Conservation (phyloP, 176 grass and related monocot genomes). For the Puccinellia tenuiflora region DNA sequence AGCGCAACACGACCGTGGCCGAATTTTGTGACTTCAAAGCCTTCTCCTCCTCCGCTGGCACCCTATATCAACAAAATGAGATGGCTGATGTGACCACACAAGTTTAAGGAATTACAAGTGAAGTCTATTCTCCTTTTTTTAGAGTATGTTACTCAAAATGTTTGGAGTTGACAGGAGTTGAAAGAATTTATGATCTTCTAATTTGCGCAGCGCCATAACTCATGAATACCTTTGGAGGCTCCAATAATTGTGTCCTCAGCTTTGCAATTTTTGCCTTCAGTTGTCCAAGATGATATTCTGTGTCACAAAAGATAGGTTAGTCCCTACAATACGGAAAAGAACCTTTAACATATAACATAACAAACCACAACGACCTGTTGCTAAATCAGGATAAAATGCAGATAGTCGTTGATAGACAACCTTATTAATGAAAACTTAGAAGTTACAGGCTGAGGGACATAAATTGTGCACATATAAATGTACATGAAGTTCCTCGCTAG, state of each 20-base stretch:
- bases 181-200: not conserved
- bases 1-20: slow-evolving; percentile 96
- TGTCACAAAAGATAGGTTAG: slow-evolving; percentile 9
- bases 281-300: slow-evolving; percentile 99
- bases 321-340: slow-evolving; percentile 1
- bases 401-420: not conserved
- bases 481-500: not conserved
- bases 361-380: not conserved
- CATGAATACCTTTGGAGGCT: slow-evolving; percentile 85
- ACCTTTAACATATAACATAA: not conserved
- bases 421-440: not conserved
- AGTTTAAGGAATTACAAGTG: not conserved
- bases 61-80: slow-evolving; percentile 49
- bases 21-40: slow-evolving; percentile 99
- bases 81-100: not conserved
- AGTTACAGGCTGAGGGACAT: not conserved
- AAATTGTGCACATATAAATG: not conserved
- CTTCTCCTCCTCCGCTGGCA: slow-evolving; percentile 81
- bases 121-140: slow-evolving; percentile 11
- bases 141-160: not conserved
- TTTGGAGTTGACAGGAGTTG: not conserved
- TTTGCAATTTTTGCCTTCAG: slow-evolving; percentile 98
- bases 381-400: not conserved
- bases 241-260: slow-evolving; percentile 92
- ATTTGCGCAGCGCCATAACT: not conserved